Conservation (phyloP, 2,329 filamentous ascomycete species). For the Chaetomium sp. region DNA sequence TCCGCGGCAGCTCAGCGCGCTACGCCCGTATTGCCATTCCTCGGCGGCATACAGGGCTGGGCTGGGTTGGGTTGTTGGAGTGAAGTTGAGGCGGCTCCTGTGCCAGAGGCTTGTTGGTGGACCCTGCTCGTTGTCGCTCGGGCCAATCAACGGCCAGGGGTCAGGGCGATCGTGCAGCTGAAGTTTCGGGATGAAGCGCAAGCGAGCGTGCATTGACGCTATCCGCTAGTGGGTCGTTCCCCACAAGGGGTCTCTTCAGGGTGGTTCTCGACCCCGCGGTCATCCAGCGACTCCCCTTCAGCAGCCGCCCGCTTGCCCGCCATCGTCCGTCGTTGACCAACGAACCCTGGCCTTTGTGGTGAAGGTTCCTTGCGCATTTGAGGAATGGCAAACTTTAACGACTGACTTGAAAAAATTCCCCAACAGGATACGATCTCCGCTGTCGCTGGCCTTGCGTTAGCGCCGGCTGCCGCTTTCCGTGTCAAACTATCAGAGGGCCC, state of each 20-base stretch:
- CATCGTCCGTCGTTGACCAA: no score
- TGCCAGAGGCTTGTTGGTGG: conserved; percentile 18
- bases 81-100: conserved; percentile 24
- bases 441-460: conserved; percentile 2
- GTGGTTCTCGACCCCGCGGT: conserved; percentile 14
- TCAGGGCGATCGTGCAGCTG: conserved; percentile 22
- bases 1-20: no score
- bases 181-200: conserved; percentile 26
- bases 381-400: conserved; percentile 3
- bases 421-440: conserved; percentile 7
- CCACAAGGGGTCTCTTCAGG: conserved; percentile 7
- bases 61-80: conserved; percentile 10
- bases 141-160: conserved; percentile 17
- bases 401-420: not conserved
- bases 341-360: no score
- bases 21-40: no score
- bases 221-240: conserved; percentile 14
- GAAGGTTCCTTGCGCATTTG: no score
- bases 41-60: no score
- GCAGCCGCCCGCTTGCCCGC: not conserved
- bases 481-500: not conserved
- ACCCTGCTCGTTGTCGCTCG: conserved; percentile 15
- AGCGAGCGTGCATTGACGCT: conserved; percentile 20
- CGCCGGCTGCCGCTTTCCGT: conserved; percentile 7
- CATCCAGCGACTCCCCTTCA: conserved; percentile 10